Conservation (phyloP, 257 asterid genomes). For the Galeopsis tetrahit region DNA sequence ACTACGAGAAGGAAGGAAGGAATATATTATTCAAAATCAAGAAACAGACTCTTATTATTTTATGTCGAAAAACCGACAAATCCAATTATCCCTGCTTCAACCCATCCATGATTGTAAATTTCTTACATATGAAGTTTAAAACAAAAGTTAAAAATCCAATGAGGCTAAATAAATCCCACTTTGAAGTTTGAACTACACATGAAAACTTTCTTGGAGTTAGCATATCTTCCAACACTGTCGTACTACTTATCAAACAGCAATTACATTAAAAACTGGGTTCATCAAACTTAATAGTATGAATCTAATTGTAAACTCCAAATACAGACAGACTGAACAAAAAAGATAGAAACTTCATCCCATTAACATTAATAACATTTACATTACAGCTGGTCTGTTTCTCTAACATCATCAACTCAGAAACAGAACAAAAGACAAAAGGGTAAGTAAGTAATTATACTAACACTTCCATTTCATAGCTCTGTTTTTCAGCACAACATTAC, state of each 20-base stretch:
- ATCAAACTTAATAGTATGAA: not conserved
- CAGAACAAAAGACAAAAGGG: constrained; percentile 14
- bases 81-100: too few species aligned
- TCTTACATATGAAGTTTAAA: too few species aligned
- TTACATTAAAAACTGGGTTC: not conserved
- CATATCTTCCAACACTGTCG: not conserved
- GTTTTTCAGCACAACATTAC: constrained; percentile 29
- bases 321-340: not conserved
- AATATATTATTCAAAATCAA: too few species aligned
- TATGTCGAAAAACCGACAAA: too few species aligned
- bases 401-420: constrained; percentile 18
- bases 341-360: constrained; percentile 35
- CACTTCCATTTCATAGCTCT: constrained; percentile 32
- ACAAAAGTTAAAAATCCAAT: too few species aligned
- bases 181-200: too few species aligned
- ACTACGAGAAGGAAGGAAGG: too few species aligned
- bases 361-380: constrained; percentile 11
- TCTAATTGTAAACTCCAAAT: not conserved
- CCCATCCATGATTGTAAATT: too few species aligned
- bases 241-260: too few species aligned
- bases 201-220: too few species aligned
- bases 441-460: constrained; percentile 21
- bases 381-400: constrained; percentile 26
- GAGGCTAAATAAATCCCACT: too few species aligned
- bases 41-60: too few species aligned